Conservation (phyloP, 805 yeast genomes). For the Metschnikowia vanudenii region DNA sequence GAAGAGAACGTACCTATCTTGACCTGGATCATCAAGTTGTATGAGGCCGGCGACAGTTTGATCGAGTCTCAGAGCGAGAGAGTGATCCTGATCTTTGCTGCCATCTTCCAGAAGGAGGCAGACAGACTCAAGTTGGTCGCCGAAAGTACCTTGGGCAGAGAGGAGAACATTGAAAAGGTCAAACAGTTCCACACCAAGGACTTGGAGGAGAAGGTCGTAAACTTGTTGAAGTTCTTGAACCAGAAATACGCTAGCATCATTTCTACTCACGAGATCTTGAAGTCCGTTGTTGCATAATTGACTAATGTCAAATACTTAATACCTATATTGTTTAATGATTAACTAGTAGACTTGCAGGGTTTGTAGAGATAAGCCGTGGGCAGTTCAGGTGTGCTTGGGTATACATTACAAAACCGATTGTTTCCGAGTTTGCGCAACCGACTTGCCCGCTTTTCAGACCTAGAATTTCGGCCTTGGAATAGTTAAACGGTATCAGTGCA, state of each 20-base stretch:
- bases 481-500: too few relatives aligned
- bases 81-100: slow-evolving; percentile 65
- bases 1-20: slow-evolving; percentile 94
- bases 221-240: slow-evolving; percentile 71
- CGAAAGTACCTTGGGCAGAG: slow-evolving; percentile 83
- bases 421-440: too few relatives aligned
- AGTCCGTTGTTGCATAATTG: slow-evolving; percentile 37
- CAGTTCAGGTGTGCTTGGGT: too few relatives aligned
- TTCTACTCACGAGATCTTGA: slow-evolving; percentile 48
- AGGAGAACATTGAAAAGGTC: slow-evolving; percentile 71
- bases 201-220: slow-evolving; percentile 60
- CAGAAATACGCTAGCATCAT: slow-evolving; percentile 62
- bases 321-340: background rate
- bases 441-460: too few relatives aligned
- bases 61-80: slow-evolving; percentile 57
- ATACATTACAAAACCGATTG: too few relatives aligned
- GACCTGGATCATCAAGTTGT: slow-evolving; percentile 69
- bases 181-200: slow-evolving; percentile 77
- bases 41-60: slow-evolving; percentile 57
- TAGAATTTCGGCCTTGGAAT: too few relatives aligned
- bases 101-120: slow-evolving; percentile 70
- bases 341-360: too few relatives aligned
- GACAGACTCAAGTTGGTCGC: slow-evolving; percentile 67
- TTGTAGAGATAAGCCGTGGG: too few relatives aligned
- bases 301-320: background rate